Evolutionary conservation across 176 grass and related monocot species (phyloP).

Genomic region (Phragmites australis): DNA sequence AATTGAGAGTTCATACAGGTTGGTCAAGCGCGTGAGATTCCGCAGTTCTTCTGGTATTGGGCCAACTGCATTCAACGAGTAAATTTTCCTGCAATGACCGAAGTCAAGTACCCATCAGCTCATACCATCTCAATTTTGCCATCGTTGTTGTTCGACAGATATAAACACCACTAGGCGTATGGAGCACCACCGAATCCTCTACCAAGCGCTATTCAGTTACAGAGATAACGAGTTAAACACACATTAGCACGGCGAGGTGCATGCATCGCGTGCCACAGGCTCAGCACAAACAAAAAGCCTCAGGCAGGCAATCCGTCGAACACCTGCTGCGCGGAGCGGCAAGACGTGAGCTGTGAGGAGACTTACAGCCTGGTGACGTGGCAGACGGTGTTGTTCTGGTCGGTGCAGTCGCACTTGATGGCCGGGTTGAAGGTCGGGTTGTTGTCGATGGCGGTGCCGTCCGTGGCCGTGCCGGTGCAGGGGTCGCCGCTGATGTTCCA

Average conservation of each 20-base stretch:
- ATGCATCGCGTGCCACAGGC: background rate
- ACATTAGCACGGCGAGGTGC: background rate
- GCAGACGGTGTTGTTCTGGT: constrained; percentile 54
- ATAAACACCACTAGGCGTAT: background rate
- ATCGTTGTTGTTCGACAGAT: background rate
- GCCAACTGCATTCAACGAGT: constrained; percentile 39
- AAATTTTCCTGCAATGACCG: constrained; percentile 53
- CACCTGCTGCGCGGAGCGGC: background rate
- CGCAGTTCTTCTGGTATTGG: constrained; percentile 56
- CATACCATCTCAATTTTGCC: background rate
- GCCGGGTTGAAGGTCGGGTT: constrained; percentile 36
- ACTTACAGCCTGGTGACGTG: constrained; percentile 70
- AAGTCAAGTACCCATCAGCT: background rate
- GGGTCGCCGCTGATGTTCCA: constrained; percentile 95
- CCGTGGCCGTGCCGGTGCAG: constrained; percentile 74
- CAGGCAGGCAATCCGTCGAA: background rate
- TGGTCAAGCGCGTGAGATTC: constrained; percentile 56
- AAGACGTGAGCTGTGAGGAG: background rate
- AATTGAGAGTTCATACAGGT: constrained; percentile 53
- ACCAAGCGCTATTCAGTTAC: background rate
- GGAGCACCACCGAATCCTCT: background rate
- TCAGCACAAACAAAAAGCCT: too few species aligned
- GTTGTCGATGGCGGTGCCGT: constrained; percentile 41
- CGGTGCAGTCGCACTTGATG: constrained; percentile 69
- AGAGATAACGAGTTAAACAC: background rate